A percentile compares a stretch with the other conserved stretches of the same genome.
These are phyloP conservation scores for Hymenoscyphus infarciens DNA, from an alignment of 2,329 filamentous ascomycete genomes.

Conservation along the genomic window DNA sequence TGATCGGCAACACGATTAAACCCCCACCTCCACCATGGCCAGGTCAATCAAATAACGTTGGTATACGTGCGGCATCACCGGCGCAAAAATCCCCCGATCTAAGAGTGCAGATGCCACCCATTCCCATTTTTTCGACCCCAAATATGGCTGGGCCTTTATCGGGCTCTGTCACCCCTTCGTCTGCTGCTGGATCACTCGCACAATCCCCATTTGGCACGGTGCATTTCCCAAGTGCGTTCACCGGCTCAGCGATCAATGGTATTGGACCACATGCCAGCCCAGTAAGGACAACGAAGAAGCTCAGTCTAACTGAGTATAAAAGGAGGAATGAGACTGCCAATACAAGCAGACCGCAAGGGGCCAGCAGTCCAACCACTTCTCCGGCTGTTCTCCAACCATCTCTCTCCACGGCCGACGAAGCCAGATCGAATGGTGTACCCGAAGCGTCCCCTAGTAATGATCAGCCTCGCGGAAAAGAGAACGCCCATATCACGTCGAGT, in stretches of 20 bases:
- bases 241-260: slow-evolving; percentile 42
- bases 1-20: slow-evolving; percentile 27
- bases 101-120: slow-evolving; percentile 53
- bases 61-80: slow-evolving; percentile 4
- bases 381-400: slow-evolving; percentile 39
- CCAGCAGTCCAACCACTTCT: slow-evolving; percentile 34
- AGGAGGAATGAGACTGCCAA: slow-evolving; percentile 30
- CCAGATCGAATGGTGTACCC: slow-evolving; percentile 37
- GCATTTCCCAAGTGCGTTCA: slow-evolving; percentile 43
- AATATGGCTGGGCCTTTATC: slow-evolving; percentile 33
- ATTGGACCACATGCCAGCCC: slow-evolving; percentile 51
- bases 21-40: slow-evolving; percentile 34
- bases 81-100: slow-evolving; percentile 27
- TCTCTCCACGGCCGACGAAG: slow-evolving; percentile 39
- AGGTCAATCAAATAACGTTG: slow-evolving; percentile 14
- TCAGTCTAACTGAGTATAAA: slow-evolving; percentile 65
- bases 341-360: slow-evolving; percentile 22
- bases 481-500: neutral
- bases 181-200: slow-evolving; percentile 41
- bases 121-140: slow-evolving; percentile 45
- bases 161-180: slow-evolving; percentile 44
- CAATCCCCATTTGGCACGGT: slow-evolving; percentile 50
- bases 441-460: slow-evolving; percentile 37
- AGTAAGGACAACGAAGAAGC: slow-evolving; percentile 56
- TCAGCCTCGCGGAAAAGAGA: slow-evolving; percentile 18